Percentiles rank a stretch among this genome's conserved stretches.
These are phyloP conservation scores for Desmodesmus armatus DNA, from an alignment of 139 green algal genomes.

Conservation along the genomic window DNA sequence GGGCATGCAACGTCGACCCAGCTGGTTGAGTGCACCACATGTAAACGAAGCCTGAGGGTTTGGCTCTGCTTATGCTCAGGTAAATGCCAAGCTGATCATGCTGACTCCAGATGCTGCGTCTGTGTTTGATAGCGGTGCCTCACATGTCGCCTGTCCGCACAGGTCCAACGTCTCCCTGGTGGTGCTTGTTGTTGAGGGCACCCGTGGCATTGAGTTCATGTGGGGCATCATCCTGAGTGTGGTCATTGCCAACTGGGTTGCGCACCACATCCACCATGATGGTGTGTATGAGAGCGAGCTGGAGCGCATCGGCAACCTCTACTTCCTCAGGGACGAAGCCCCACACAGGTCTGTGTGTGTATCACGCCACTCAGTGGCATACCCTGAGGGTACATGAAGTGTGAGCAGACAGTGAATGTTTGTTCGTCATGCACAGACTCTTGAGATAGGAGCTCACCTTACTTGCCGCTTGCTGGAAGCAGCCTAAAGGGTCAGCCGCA, in stretches of 20 bases:
- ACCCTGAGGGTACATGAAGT: background rate
- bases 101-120: too few species aligned
- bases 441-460: too few species aligned
- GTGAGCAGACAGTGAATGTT: background rate
- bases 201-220: constrained; percentile 84
- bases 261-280: constrained; percentile 80
- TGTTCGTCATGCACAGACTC: background rate
- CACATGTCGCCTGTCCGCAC: background rate
- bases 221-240: constrained; percentile 88
- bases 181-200: constrained; percentile 91
- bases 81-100: too few species aligned
- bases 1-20: too few species aligned
- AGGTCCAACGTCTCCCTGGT: constrained; percentile 87
- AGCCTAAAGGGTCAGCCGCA: too few species aligned
- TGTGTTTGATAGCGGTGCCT: too few species aligned
- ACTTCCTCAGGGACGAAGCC: constrained; percentile 83
- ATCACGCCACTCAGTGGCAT: background rate
- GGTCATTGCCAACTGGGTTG: constrained; percentile 88
- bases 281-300: constrained; percentile 93
- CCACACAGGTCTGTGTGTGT: constrained; percentile 61
- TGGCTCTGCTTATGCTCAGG: too few species aligned
- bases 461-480: too few species aligned
- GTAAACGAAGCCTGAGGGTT: background rate
- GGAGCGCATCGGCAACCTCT: constrained; percentile 80
- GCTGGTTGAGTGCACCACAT: background rate